These are phyloP conservation scores for Fragilaria crotonensis DNA, from an alignment of 108 stramenopile genomes.

Conservation along the genomic window DNA sequence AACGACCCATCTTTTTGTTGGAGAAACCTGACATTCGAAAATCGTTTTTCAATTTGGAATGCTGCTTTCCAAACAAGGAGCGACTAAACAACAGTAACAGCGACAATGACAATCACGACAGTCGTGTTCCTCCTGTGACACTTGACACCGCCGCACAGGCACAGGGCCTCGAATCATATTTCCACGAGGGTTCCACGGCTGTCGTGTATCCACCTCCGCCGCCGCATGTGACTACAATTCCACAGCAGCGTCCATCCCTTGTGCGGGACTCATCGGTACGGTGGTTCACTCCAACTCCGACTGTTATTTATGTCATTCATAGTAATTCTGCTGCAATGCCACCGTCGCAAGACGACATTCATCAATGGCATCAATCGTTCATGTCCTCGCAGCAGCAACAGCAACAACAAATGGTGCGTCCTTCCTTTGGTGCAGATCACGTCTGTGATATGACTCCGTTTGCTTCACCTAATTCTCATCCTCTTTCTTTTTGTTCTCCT, in stretches of 20 bases:
- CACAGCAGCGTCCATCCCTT: not conserved
- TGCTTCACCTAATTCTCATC: too few relatives aligned
- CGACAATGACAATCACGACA: too few relatives aligned
- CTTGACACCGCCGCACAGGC: too few relatives aligned
- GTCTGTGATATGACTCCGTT: too few relatives aligned
- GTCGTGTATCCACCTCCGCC: not conserved
- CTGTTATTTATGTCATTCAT: slow-evolving; percentile 1
- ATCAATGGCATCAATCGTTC: not conserved
- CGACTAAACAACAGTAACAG: too few relatives aligned
- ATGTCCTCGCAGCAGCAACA: not conserved
- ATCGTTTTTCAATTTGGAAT: too few relatives aligned
- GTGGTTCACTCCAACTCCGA: not conserved
- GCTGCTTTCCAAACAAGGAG: too few relatives aligned
- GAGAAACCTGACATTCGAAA: too few relatives aligned
- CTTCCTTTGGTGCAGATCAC: too few relatives aligned
- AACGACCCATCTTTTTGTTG: not conserved
- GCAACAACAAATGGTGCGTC: too few relatives aligned
- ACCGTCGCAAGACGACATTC: not conserved
- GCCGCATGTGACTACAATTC: not conserved
- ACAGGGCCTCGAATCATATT: not conserved
- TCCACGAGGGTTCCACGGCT: not conserved
- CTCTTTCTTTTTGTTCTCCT: too few relatives aligned
- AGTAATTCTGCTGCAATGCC: not conserved
- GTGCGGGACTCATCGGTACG: not conserved
- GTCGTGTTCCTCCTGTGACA: too few relatives aligned